phyloP scores from a whole-genome alignment of 805 yeast genomes.

The Soucietia sequanensis region DNA sequence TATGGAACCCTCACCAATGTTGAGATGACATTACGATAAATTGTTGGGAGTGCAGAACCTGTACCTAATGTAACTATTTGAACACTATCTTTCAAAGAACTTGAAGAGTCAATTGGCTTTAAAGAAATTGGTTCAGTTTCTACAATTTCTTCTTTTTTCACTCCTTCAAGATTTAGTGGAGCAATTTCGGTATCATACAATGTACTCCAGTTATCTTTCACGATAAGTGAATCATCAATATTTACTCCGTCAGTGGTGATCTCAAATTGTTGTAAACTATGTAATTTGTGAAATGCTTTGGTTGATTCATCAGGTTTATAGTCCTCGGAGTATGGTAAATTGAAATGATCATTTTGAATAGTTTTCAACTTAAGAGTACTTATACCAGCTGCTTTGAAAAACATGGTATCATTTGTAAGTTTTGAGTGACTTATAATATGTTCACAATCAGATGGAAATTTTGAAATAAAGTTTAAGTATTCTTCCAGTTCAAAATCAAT shows the following conservation, averaged over 20 bases:
- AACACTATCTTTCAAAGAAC: slow-evolving; percentile 47
- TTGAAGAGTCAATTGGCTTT: slow-evolving; percentile 6
- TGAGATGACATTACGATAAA: slow-evolving; percentile 80
- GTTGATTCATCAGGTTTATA: slow-evolving; percentile 11
- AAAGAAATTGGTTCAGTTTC: slow-evolving; percentile 19
- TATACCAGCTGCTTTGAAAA: slow-evolving; percentile 54
- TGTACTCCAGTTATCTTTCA: slow-evolving; percentile 23
- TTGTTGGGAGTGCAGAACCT: slow-evolving; percentile 87
- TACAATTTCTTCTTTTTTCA: slow-evolving; percentile 15
- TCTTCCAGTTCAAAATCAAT: slow-evolving; percentile 44
- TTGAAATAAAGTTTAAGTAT: slow-evolving; percentile 50
- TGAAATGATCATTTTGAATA: slow-evolving; percentile 44
- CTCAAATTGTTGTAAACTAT: slow-evolving; percentile 28
- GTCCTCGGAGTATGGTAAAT: slow-evolving; percentile 33
- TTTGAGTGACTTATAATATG: slow-evolving; percentile 76
- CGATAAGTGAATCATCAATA: slow-evolving; percentile 17
- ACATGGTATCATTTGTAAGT: slow-evolving; percentile 59
- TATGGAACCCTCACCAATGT: slow-evolving; percentile 73
- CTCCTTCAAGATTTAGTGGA: slow-evolving; percentile 13
- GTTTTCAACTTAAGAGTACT: slow-evolving; percentile 57
- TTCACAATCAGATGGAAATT: slow-evolving; percentile 49
- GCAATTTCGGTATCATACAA: slow-evolving; percentile 30
- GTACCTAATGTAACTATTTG: slow-evolving; percentile 84
- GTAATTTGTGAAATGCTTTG: slow-evolving; percentile 19
- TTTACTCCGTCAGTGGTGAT: slow-evolving; percentile 22